Evolutionary conservation across 306 rosid genomes (phyloP).

Genomic region (Rosa rugosa): DNA sequence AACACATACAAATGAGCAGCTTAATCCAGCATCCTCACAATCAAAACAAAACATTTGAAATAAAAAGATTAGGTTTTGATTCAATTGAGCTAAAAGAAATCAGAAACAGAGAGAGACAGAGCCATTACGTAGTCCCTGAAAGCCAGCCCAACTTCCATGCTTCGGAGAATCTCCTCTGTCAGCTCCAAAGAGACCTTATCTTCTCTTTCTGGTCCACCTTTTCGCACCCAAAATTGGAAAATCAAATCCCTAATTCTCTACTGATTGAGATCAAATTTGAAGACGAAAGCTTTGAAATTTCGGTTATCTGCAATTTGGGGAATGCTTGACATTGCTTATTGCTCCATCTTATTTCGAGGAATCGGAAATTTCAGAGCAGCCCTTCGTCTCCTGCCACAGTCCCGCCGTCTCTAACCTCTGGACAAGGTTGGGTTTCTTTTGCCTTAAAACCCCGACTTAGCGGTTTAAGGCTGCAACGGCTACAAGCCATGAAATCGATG

Average conservation of each 20-base stretch:
- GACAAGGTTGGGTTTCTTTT: neutral
- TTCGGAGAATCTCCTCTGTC: conserved; percentile 85
- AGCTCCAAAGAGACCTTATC: conserved; percentile 91
- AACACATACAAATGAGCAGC: too few relatives aligned
- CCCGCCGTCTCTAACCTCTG: neutral
- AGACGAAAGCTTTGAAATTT: conserved; percentile 3
- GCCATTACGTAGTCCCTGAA: conserved; percentile 77
- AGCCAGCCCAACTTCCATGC: conserved; percentile 98
- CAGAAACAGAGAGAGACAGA: neutral
- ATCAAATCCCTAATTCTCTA: neutral
- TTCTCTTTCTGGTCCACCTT: conserved; percentile 67
- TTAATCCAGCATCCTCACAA: too few relatives aligned
- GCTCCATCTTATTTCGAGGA: conserved; percentile 2
- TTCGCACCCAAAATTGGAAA: conserved; percentile 15
- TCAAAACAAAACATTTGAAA: too few relatives aligned
- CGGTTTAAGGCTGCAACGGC: too few relatives aligned
- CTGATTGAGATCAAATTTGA: neutral
- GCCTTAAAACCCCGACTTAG: neutral
- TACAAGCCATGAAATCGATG: too few relatives aligned
- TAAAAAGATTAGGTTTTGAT: neutral
- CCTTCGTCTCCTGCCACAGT: neutral
- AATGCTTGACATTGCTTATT: neutral
- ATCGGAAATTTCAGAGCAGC: neutral
- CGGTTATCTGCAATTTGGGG: conserved; percentile 51
- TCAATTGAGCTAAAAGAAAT: neutral